phyloP scores from a whole-genome alignment of 768 basidiomycete species.

The Tubosaeta brunneosetosa region DNA sequence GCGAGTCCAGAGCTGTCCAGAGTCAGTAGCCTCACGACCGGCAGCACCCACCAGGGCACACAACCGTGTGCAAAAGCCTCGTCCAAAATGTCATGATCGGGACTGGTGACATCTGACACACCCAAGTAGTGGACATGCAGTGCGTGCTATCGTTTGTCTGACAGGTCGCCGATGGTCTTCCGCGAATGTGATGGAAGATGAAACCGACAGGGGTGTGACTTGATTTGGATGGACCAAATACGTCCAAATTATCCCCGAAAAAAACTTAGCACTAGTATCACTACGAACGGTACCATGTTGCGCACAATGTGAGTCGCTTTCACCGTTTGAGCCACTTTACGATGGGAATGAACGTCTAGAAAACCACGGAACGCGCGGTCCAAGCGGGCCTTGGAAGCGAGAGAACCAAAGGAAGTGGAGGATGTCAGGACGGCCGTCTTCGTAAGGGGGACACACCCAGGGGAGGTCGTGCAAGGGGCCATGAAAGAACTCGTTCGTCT shows the following conservation, averaged over 20 bases:
- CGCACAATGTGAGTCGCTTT: slow-evolving; percentile 27
- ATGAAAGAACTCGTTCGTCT: slow-evolving; percentile 86
- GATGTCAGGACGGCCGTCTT: slow-evolving; percentile 86
- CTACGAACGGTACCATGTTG: slow-evolving; percentile 14
- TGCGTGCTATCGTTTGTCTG: too few species aligned
- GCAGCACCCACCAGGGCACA: too few species aligned
- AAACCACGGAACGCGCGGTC: slow-evolving; percentile 96
- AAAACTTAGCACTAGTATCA: not conserved
- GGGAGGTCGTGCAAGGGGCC: slow-evolving; percentile 70
- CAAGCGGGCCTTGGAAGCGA: slow-evolving; percentile 82
- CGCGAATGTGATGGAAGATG: too few species aligned
- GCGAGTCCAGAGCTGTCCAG: too few species aligned
- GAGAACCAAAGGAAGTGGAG: slow-evolving; percentile 87
- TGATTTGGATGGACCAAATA: not conserved
- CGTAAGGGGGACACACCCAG: slow-evolving; percentile 82
- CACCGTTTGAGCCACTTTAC: not conserved
- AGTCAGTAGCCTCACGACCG: too few species aligned
- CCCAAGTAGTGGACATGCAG: too few species aligned
- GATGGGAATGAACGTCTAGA: slow-evolving; percentile 28
- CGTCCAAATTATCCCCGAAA: not conserved
- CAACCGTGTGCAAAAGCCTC: too few species aligned
- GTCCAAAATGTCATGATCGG: too few species aligned
- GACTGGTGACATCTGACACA: too few species aligned
- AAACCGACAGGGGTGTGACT: not conserved
- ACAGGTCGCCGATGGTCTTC: too few species aligned